Evolutionary conservation across 2,329 filamentous ascomycete species (phyloP), one percentile per base, ranked within the genome.

Genomic region (Colletotrichum lentis): DNA sequence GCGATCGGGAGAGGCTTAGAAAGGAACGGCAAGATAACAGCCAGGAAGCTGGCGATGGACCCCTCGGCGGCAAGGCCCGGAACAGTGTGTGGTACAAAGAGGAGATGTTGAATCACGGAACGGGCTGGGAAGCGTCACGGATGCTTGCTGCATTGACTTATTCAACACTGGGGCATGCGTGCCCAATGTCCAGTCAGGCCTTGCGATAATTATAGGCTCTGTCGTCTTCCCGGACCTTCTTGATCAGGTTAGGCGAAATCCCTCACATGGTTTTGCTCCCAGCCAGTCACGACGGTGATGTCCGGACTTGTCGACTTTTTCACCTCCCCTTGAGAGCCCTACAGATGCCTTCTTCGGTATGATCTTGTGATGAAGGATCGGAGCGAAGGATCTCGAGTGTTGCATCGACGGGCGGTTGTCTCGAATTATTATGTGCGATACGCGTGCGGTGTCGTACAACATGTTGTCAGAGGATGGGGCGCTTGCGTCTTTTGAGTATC

Each of bases 201-300:
- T 49, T 6, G n/a, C 37, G 27, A 47, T 27, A 31, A 44, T 43
- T 56, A 43, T 14, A 16, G 43, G n/a, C 43, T 22, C 12, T n/a
- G 27, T 24, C 16, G 24, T 31, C 49, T 52, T n/a, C 8, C 11
- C 11, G 3, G 22, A 62, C 58, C 63, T 66, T 62, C 63, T 66
- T 6, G 14, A 66, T 62, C 4, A 18, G 52, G 63, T 52, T 66
- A 66, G 63, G 7, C 7, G 3, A 39, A 27, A 10, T 24, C 10
- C 4, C n/a, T 27, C 37, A n/a, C 39, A 10, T 31, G 52, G 20
- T 47, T n/a, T 7, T 12, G 18, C 14, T 16, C 16, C 7, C 14
- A 14, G n/a, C 60, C 60, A 62, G 41, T 62, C 39, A 39, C 24
- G 2, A 39, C 8, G 14, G 20, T 11, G 58, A 24, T 16, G 14